Percentiles rank a stretch among this genome's conserved stretches.
These are phyloP conservation scores for Hirsutella rhossiliensis DNA, from an alignment of 2,329 filamentous ascomycete genomes.

Conservation along the genomic window DNA sequence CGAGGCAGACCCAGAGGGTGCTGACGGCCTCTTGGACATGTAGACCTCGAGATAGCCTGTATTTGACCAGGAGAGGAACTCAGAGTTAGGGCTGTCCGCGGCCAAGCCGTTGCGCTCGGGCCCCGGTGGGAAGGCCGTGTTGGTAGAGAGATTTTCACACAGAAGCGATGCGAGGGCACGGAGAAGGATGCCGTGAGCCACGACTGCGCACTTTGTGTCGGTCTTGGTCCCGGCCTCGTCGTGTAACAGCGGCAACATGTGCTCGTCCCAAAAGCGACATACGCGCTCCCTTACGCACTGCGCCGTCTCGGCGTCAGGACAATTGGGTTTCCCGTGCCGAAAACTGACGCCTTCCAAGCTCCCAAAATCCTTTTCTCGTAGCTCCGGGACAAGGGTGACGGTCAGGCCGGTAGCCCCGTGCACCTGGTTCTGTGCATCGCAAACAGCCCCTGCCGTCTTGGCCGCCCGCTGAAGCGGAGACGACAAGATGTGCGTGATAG, in stretches of 20 bases:
- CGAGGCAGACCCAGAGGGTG: not conserved
- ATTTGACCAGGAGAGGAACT: conserved; percentile 35
- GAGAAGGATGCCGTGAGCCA: conserved; percentile 77
- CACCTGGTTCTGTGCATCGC: conserved; percentile 35
- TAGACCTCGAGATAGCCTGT: conserved; percentile 32
- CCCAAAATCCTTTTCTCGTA: conserved; percentile 68
- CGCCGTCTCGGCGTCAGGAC: conserved; percentile 50
- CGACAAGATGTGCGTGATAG: conserved; percentile 56
- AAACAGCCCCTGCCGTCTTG: conserved; percentile 57
- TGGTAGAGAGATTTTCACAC: conserved; percentile 26
- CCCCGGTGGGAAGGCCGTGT: conserved; percentile 4
- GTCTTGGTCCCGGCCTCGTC: conserved; percentile 1
- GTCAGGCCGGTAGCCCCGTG: conserved; percentile 1
- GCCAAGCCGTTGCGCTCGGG: not conserved
- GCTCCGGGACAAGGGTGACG: conserved; percentile 20
- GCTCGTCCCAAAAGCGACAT: conserved; percentile 51
- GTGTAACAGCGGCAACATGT: conserved; percentile 42
- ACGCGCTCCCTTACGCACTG: conserved; percentile 54
- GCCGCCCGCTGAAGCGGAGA: conserved; percentile 67
- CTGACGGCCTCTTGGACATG: conserved; percentile 6
- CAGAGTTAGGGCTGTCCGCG: conserved; percentile 2
- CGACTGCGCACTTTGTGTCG: conserved; percentile 41
- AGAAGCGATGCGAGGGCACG: conserved; percentile 55
- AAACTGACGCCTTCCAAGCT: conserved; percentile 55
- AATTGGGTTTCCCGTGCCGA: conserved; percentile 19